A percentile compares a stretch with the other conserved stretches of the same genome.
phyloP scores from a whole-genome alignment of 2,329 filamentous ascomycete species.

The Lanzia echinophila region DNA sequence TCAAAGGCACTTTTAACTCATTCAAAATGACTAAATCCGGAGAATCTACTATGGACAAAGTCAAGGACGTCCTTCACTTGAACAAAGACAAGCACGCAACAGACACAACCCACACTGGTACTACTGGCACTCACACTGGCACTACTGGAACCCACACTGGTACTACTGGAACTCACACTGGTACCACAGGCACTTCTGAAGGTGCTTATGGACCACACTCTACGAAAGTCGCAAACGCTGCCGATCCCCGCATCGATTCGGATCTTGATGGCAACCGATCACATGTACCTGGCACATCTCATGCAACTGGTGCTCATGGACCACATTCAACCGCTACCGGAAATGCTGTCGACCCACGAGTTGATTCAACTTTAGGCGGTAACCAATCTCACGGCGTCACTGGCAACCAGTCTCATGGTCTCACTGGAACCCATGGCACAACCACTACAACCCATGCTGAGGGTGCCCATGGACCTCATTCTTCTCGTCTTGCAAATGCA shows the following conservation, averaged over 20 bases:
- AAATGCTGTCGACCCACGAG: conserved; percentile 45
- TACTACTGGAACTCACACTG: conserved; percentile 12
- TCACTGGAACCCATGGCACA: background rate
- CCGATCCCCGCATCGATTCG: conserved; percentile 33
- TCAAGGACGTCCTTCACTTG: conserved; percentile 38
- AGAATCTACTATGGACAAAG: conserved; percentile 38
- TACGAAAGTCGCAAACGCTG: conserved; percentile 34
- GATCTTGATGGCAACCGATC: conserved; percentile 40
- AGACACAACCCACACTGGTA: background rate
- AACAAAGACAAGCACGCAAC: conserved; percentile 17
- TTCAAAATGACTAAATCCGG: conserved; percentile 32
- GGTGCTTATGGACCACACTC: conserved; percentile 21
- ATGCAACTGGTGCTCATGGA: conserved; percentile 18
- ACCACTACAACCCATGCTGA: conserved; percentile 13
- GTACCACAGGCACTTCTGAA: conserved; percentile 13
- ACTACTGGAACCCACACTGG: background rate
- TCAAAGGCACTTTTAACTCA: conserved; percentile 5
- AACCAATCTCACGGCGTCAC: background rate
- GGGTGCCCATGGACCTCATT: conserved; percentile 18
- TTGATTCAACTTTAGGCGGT: conserved; percentile 42
- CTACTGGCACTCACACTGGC: background rate
- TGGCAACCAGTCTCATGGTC: background rate
- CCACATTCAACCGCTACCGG: conserved; percentile 24
- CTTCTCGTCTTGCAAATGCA: conserved; percentile 34
- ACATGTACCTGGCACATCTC: background rate